Evolutionary conservation across 2,329 filamentous ascomycete species (phyloP), one percentile per base, ranked within the genome.

Genomic region (Amauroascus niger): DNA sequence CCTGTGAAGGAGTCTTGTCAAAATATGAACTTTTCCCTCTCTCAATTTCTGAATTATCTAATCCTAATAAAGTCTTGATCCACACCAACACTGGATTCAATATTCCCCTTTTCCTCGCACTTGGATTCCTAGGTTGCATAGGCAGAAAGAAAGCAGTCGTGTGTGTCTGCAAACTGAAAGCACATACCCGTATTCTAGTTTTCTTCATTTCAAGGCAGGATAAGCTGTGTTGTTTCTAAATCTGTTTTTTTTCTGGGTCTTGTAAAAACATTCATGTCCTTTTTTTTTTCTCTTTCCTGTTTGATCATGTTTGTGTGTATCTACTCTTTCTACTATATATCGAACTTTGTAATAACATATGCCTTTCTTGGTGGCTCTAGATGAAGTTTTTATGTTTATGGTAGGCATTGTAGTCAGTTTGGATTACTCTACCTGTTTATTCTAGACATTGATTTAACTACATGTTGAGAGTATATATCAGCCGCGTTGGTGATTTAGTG

Each of bases 341-440:
- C n/a, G 33, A 35, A 30, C 28, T 37, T 48, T 48, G 45, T 48
- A 48, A 48, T 48, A 48, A 18, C 26, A 35, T n/a, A 24, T 14
- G 35, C 9, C 14, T 35, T 37, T 33, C 11, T 16, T 35, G 28
- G 30, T 35, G 13, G 39, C n/a, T 3, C 3, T 41, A 40, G 5
- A 40, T 16, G 33, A 14, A n/a, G 6, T 39, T 39, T 7, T 39
- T 39, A 30, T 5, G 9, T 30, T 5, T 9, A 30, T 30, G n/a
- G n/a, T n/a, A n/a, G n/a, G n/a, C n/a, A n/a, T n/a, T n/a, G n/a
- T n/a, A n/a, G n/a, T n/a, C n/a, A n/a, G n/a, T n/a, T n/a, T n/a
- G n/a, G n/a, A n/a, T n/a, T n/a, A n/a, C n/a, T n/a, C n/a, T n/a
- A n/a, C n/a, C n/a, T n/a, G n/a, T n/a, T n/a, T n/a, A n/a, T n/a